Evolutionary conservation across 805 yeast genomes (phyloP), one percentile per base, ranked within the genome.

Genomic region (Metschnikowia picachoensis): DNA sequence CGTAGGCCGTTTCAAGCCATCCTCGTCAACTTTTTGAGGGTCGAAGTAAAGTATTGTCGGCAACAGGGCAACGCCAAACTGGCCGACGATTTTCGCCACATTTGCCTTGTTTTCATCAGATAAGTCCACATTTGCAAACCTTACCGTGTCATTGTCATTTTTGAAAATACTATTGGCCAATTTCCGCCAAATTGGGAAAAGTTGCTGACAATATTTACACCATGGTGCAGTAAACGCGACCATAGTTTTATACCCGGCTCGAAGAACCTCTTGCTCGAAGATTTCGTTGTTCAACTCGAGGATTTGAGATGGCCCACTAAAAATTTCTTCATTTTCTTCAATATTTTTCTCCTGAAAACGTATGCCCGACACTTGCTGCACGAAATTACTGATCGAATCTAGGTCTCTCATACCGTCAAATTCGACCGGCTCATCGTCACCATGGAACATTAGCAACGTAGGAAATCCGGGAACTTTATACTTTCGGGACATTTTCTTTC

Each of bases 381-480:
- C 62, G 56, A 82, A 87, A 46, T 74, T 76, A 32, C 76, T 68
- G 41, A 85, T 71, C 16, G 74, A 61, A 17, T 74, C 76, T 14
- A 74, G 54, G 35, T 73, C 76, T 53, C 91, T 72, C 27, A 64
- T 64, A 1, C 89, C 86, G 32, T 71, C 70, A 50, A 72, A 86
- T 46, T 76, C 82, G 30, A 76, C 60, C n/a, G 85, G 80, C 33
- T 76, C 65, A 15, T 68, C 62, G 35, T 67, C 66, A 14, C 78
- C 77, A 32, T 82, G 79, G 55, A 85, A 78, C 50, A 84, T 64
- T 53, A 73, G 73, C 44, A 87, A 60, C 34, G 83, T 78, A 4
- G 96, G 96, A 58, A 71, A 87, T 12, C 87, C 86, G 32, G 77
- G 67, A 35, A 79, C 62, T n/a, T 73, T 72, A 60, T 73, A 81